Evolutionary conservation across 352 stramenopile genomes (phyloP).

Genomic region (Phytophthora hibernalis): DNA sequence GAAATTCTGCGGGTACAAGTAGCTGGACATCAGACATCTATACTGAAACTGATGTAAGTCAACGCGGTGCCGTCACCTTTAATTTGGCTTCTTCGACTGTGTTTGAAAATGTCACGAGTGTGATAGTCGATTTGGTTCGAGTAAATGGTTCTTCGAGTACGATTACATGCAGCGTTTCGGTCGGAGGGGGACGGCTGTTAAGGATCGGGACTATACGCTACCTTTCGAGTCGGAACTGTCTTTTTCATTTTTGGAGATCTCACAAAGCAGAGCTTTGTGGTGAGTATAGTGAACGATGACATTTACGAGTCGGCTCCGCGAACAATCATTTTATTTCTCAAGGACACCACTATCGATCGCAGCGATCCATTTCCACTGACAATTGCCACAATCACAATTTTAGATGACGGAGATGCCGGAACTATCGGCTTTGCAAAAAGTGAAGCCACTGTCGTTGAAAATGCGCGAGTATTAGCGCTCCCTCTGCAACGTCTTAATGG

Average conservation of each 20-base stretch:
- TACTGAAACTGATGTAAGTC: constrained; percentile 52
- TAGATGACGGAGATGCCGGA: constrained; percentile 66
- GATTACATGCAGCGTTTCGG: constrained; percentile 48
- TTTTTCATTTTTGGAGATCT: constrained; percentile 55
- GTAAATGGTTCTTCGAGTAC: constrained; percentile 54
- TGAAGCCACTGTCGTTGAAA: constrained; percentile 38
- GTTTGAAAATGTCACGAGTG: constrained; percentile 47
- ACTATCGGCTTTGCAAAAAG: constrained; percentile 47
- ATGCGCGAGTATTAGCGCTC: constrained; percentile 30
- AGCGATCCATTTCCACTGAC: constrained; percentile 34
- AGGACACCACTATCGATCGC: constrained; percentile 44
- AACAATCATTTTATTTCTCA: constrained; percentile 41
- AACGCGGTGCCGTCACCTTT: constrained; percentile 49
- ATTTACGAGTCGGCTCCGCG: constrained; percentile 41
- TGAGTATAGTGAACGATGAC: constrained; percentile 52
- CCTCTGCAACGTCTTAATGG: constrained; percentile 42
- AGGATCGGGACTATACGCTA: constrained; percentile 46
- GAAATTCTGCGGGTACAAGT: constrained; percentile 50
- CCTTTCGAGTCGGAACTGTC: constrained; percentile 7
- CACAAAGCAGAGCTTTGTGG: constrained; percentile 39
- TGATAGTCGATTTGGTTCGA: constrained; percentile 48
- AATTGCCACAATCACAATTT: constrained; percentile 42
- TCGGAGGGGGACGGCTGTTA: constrained; percentile 33
- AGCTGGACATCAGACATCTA: constrained; percentile 37
- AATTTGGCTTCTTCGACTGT: constrained; percentile 27